These are phyloP conservation scores for Fomitopsis pulvina DNA, from an alignment of 768 basidiomycete genomes.

Conservation along the genomic window DNA sequence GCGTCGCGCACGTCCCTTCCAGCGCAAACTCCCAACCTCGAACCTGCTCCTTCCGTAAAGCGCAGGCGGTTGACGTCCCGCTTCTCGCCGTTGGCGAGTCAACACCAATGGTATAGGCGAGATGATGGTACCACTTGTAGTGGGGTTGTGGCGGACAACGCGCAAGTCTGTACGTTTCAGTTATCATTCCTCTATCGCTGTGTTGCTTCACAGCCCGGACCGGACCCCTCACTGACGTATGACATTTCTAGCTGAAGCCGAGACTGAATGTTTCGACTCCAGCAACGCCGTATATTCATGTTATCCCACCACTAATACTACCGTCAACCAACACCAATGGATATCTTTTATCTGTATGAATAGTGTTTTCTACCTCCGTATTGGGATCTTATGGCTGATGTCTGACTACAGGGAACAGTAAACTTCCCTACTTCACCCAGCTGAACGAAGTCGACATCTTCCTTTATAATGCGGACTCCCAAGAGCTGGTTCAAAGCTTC, in stretches of 20 bases:
- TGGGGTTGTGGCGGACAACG: slow-evolving; percentile 13
- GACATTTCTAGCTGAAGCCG: slow-evolving; percentile 26
- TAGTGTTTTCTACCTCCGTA: slow-evolving; percentile 29
- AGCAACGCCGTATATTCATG: slow-evolving; percentile 76
- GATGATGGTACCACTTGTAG: neutral
- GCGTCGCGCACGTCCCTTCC: slow-evolving; percentile 38
- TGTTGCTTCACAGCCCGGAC: neutral
- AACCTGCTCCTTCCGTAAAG: slow-evolving; percentile 23
- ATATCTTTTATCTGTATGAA: slow-evolving; percentile 78
- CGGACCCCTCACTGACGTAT: neutral
- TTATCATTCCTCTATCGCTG: neutral
- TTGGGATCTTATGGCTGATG: slow-evolving; percentile 13
- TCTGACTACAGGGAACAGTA: slow-evolving; percentile 59
- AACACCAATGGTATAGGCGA: neutral
- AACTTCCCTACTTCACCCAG: slow-evolving; percentile 59
- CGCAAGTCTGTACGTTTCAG: slow-evolving; percentile 13
- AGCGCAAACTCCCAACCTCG: slow-evolving; percentile 26
- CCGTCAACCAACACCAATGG: slow-evolving; percentile 68
- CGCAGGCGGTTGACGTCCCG: slow-evolving; percentile 21
- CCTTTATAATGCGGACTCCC: slow-evolving; percentile 70
- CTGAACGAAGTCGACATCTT: slow-evolving; percentile 63
- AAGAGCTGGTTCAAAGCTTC: slow-evolving; percentile 38
- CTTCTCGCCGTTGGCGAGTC: neutral
- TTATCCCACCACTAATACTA: slow-evolving; percentile 51
- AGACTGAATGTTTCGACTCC: slow-evolving; percentile 42